phyloP scores from a whole-genome alignment of 441 rosid species.

The Sinapis alba region DNA sequence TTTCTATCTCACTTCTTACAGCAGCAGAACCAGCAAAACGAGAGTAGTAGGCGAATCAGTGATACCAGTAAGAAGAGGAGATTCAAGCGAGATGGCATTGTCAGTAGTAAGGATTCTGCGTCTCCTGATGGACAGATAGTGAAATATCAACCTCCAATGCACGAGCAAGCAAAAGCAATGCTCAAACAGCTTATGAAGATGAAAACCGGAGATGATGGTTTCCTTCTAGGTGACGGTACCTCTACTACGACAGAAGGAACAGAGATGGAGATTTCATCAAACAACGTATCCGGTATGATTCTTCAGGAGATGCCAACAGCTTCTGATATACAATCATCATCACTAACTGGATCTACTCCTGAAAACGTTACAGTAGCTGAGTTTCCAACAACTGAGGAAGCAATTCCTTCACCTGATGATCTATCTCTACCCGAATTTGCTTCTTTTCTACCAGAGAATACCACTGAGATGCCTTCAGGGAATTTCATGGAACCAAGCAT shows the following conservation, averaged over 20 bases:
- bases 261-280: constrained; percentile 49
- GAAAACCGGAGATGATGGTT: constrained; percentile 50
- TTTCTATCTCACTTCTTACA: constrained; percentile 91
- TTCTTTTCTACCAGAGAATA: constrained; percentile 51
- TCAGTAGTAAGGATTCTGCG: constrained; percentile 47
- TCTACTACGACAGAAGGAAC: constrained; percentile 44
- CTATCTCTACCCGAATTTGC: constrained; percentile 49
- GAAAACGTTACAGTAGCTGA: constrained; percentile 47
- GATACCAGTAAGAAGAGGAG: constrained; percentile 83
- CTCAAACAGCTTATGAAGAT: constrained; percentile 64
- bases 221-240: constrained; percentile 49
- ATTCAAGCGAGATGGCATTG: constrained; percentile 68
- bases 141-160: constrained; percentile 73
- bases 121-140: constrained; percentile 86
- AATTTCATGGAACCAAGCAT: constrained; percentile 45
- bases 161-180: constrained; percentile 74
- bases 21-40: constrained; percentile 92
- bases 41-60: constrained; percentile 63
- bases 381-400: constrained; percentile 49
- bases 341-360: constrained; percentile 41
- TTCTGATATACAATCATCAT: constrained; percentile 54
- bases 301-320: constrained; percentile 83
- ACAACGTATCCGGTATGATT: constrained; percentile 57
- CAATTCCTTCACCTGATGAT: constrained; percentile 52
- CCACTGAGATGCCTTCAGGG: constrained; percentile 47